Conservation (phyloP, 805 yeast genomes). For the Ogataea dorogensis region DNA sequence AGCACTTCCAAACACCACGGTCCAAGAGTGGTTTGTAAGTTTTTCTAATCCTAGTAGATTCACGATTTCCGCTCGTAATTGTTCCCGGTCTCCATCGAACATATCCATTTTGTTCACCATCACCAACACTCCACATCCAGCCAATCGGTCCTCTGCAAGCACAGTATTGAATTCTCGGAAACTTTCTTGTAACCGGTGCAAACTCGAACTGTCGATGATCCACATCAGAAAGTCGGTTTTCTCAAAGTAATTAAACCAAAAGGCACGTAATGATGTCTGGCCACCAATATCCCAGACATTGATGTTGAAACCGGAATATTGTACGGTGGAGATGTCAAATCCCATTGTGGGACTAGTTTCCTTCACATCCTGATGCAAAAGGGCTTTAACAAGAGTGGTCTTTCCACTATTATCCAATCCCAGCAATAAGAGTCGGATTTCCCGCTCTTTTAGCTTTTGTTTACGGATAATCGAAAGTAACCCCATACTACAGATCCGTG, state of each 20-base stretch:
- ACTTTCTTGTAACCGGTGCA: slow-evolving; percentile 64
- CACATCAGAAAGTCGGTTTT: slow-evolving; percentile 75
- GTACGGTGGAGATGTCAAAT: slow-evolving; percentile 68
- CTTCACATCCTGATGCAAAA: slow-evolving; percentile 49
- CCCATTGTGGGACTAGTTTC: slow-evolving; percentile 89
- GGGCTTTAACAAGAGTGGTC: slow-evolving; percentile 69
- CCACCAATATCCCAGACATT: slow-evolving; percentile 89
- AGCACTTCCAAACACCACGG: slow-evolving; percentile 48
- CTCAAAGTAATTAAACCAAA: slow-evolving; percentile 94
- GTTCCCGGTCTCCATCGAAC: slow-evolving; percentile 30
- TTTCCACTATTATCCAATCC: slow-evolving; percentile 94
- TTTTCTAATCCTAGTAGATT: slow-evolving; percentile 31
- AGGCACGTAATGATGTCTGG: slow-evolving; percentile 74
- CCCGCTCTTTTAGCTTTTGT: slow-evolving; percentile 77
- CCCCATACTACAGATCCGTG: slow-evolving; percentile 69
- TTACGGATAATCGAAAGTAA: slow-evolving; percentile 74
- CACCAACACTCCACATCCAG: slow-evolving; percentile 65
- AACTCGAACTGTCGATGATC: slow-evolving; percentile 74
- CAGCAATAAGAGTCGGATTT: slow-evolving; percentile 68
- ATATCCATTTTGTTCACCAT: slow-evolving; percentile 76
- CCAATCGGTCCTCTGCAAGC: slow-evolving; percentile 63
- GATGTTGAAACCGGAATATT: slow-evolving; percentile 42
- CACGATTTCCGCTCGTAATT: slow-evolving; percentile 19
- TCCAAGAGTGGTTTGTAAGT: slow-evolving; percentile 40
- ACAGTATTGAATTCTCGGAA: slow-evolving; percentile 61